A percentile compares a stretch with the other conserved stretches of the same genome.
These are phyloP conservation scores for Baorangia bicolor DNA, from an alignment of 768 basidiomycete species.

Conservation along the genomic window DNA sequence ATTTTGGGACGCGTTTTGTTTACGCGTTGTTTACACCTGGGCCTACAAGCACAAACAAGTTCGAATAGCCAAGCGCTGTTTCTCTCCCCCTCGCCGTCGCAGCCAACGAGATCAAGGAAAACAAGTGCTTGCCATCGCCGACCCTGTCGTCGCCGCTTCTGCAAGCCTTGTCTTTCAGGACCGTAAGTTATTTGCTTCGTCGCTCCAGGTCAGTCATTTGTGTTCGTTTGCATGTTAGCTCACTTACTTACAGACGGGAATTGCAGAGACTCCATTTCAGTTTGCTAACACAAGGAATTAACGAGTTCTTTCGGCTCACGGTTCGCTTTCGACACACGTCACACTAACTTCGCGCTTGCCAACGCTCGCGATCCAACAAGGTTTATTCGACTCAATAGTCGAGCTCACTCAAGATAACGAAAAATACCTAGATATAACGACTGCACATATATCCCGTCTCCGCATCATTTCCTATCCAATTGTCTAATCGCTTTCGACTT, in stretches of 20 bases:
- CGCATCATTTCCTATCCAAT: background rate
- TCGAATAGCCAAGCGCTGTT: constrained; percentile 21
- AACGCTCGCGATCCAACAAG: constrained; percentile 17
- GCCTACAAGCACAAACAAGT: constrained; percentile 35
- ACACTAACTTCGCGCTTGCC: constrained; percentile 12
- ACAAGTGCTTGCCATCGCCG: constrained; percentile 23
- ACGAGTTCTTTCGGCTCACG: constrained; percentile 28
- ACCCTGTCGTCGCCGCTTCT: constrained; percentile 13
- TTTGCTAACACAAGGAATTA: constrained; percentile 22
- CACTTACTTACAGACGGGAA: background rate
- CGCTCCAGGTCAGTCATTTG: constrained; percentile 21
- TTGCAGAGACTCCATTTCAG: constrained; percentile 13
- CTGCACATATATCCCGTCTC: constrained; percentile 2
- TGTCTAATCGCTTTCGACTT: constrained; percentile 16
- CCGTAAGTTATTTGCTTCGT: constrained; percentile 29
- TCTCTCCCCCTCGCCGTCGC: constrained; percentile 19
- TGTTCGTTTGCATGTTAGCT: background rate
- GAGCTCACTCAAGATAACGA: constrained; percentile 20
- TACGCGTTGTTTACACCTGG: constrained; percentile 30
- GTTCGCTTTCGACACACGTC: constrained; percentile 16
- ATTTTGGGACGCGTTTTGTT: constrained; percentile 26
- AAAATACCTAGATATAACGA: constrained; percentile 26
- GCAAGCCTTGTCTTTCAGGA: constrained; percentile 19
- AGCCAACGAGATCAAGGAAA: constrained; percentile 14
- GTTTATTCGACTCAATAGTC: constrained; percentile 15